Evolutionary conservation across 495 filamentous ascomycete species (phyloP).

Genomic region (Penicillium maclennaniae): DNA sequence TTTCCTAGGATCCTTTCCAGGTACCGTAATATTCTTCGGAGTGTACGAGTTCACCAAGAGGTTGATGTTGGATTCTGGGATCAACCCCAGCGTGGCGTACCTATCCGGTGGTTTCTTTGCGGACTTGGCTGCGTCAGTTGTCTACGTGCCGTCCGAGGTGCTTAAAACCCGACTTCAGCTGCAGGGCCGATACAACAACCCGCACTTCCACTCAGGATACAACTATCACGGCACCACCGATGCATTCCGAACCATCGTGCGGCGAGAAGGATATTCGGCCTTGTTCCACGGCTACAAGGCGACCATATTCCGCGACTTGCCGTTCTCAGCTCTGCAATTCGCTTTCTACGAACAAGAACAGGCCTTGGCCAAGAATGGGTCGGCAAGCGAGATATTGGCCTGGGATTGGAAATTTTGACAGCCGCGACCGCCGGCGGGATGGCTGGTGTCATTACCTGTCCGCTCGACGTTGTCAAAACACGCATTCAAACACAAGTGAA

Average conservation of each 20-base stretch:
- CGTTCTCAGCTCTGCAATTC: slow-evolving; percentile 93
- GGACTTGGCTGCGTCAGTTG: slow-evolving; percentile 83
- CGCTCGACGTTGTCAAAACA: slow-evolving; percentile 96
- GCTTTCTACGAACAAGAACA: slow-evolving; percentile 97
- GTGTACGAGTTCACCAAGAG: slow-evolving; percentile 95
- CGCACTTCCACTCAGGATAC: slow-evolving; percentile 85
- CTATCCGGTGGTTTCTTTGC: slow-evolving; percentile 83
- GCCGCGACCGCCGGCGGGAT: slow-evolving; percentile 90
- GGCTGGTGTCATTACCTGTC: slow-evolving; percentile 91
- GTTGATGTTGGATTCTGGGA: slow-evolving; percentile 74
- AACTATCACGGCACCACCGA: slow-evolving; percentile 82
- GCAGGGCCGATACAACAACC: slow-evolving; percentile 93
- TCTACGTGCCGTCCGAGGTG: slow-evolving; percentile 96
- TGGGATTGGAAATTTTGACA: slow-evolving; percentile 81
- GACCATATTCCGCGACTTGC: slow-evolving; percentile 90
- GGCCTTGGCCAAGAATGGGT: slow-evolving; percentile 70
- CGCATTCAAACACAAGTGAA: slow-evolving; percentile 94
- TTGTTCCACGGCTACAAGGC: slow-evolving; percentile 92
- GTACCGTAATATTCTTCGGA: slow-evolving; percentile 93
- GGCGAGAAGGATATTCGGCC: slow-evolving; percentile 74
- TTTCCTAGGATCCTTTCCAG: slow-evolving; percentile 86
- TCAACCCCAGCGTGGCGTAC: slow-evolving; percentile 78
- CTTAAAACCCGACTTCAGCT: slow-evolving; percentile 93
- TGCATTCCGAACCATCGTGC: slow-evolving; percentile 78
- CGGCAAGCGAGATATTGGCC: slow-evolving; percentile 72